Evolutionary conservation across 306 rosid genomes (phyloP).

Genomic region (Cucurbita argyrosperma): DNA sequence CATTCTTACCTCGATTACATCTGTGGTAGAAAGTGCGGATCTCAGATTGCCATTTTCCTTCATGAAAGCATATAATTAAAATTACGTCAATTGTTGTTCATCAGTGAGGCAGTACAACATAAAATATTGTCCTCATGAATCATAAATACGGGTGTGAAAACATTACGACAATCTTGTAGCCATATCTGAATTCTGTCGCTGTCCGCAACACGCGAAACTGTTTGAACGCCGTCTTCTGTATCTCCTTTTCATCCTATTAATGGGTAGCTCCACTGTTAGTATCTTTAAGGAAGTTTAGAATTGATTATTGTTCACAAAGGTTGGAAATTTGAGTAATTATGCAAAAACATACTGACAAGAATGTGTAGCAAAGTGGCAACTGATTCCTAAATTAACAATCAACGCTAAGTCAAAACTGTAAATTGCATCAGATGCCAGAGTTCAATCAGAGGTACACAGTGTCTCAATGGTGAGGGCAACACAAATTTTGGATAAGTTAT

Average conservation of each 20-base stretch:
- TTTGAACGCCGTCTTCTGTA: constrained; percentile 80
- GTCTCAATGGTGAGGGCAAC: not conserved
- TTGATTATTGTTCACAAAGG: not conserved
- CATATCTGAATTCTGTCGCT: constrained; percentile 84
- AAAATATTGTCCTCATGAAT: not conserved
- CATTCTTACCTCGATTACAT: constrained; percentile 63
- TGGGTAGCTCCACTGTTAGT: constrained; percentile 10
- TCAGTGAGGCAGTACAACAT: not conserved
- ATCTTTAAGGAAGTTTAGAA: not conserved
- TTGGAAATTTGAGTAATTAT: not conserved
- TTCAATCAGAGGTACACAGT: not conserved
- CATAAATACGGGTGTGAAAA: constrained; percentile 2
- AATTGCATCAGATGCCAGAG: not conserved
- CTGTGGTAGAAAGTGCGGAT: constrained; percentile 55
- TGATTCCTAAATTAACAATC: not conserved
- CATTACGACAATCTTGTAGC: constrained; percentile 89
- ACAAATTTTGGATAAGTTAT: not conserved
- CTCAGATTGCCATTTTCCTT: constrained; percentile 70
- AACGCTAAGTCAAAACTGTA: too few species aligned
- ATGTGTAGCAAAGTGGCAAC: not conserved
- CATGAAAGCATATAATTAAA: constrained; percentile 11
- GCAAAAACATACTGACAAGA: not conserved
- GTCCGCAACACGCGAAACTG: constrained; percentile 49
- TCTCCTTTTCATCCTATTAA: constrained; percentile 83
- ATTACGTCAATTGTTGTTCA: not conserved